phyloP scores from a whole-genome alignment of 257 asterid genomes.

The Penstemon eatonii region DNA sequence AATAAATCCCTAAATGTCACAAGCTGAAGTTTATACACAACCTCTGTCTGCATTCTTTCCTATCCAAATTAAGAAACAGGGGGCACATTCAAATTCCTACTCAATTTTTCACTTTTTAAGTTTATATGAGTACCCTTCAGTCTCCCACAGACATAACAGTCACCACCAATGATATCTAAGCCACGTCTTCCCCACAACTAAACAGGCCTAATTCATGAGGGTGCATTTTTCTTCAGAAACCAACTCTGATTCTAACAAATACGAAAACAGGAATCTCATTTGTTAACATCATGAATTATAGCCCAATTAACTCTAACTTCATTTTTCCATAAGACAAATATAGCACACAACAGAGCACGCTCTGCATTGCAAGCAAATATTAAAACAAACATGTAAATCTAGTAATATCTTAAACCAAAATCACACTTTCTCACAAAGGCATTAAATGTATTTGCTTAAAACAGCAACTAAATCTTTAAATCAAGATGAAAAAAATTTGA shows the following conservation, averaged over 20 bases:
- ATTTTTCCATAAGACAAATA: not conserved
- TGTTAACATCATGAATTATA: not conserved
- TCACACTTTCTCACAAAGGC: too few species aligned
- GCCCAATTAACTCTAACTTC: not conserved
- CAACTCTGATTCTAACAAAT: too few species aligned
- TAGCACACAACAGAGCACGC: too few species aligned
- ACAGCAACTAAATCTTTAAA: too few species aligned
- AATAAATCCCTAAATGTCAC: not conserved
- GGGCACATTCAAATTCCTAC: not conserved
- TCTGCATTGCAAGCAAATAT: too few species aligned
- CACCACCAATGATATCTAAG: not conserved
- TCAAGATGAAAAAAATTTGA: too few species aligned
- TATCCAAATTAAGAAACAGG: not conserved
- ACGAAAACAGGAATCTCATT: slow-evolving; percentile 6
- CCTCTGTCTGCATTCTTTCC: not conserved
- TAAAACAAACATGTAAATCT: too few species aligned
- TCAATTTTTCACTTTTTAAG: not conserved
- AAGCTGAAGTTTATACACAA: not conserved
- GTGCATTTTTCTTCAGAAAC: too few species aligned
- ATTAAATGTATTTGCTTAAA: too few species aligned
- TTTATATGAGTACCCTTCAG: not conserved
- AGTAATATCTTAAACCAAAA: too few species aligned
- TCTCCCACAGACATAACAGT: not conserved
- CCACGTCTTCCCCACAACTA: not conserved
- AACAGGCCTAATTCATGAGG: too few species aligned